Conservation (phyloP, 2,329 filamentous ascomycete species). For the Blastomyces parvus region DNA sequence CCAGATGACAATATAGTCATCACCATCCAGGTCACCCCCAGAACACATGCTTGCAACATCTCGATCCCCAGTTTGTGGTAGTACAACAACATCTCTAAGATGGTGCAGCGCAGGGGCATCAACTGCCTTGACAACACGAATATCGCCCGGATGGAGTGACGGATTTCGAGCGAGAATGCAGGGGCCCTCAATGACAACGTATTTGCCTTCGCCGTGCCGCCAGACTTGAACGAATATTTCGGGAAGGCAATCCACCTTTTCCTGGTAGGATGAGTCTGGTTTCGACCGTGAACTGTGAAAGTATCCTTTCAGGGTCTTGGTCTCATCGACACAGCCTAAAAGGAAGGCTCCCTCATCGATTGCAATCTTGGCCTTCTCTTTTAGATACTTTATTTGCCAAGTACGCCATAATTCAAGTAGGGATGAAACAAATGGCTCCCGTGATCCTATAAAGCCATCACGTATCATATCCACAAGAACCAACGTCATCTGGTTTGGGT, state of each 20-base stretch:
- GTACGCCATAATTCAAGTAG: constrained; percentile 75
- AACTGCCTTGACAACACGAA: constrained; percentile 78
- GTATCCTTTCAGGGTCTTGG: constrained; percentile 62
- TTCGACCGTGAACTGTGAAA: constrained; percentile 39
- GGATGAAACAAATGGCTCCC: constrained; percentile 74
- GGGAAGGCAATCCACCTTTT: constrained; percentile 51
- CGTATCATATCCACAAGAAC: constrained; percentile 64
- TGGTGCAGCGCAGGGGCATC: constrained; percentile 64
- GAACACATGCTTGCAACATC: constrained; percentile 92
- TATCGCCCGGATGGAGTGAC: constrained; percentile 84
- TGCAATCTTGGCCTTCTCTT: constrained; percentile 81
- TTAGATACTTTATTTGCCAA: constrained; percentile 81
- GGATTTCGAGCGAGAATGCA: constrained; percentile 88
- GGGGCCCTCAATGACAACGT: constrained; percentile 60
- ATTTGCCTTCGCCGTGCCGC: constrained; percentile 45
- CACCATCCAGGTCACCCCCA: constrained; percentile 88
- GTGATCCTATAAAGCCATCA: constrained; percentile 63
- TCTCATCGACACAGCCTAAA: constrained; percentile 83
- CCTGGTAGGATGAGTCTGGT: constrained; percentile 25
- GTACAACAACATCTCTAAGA: constrained; percentile 74
- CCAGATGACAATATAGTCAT: constrained; percentile 94
- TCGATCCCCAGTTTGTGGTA: constrained; percentile 71
- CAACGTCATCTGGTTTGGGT: constrained; percentile 74
- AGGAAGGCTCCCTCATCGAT: constrained; percentile 79
- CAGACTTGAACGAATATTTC: constrained; percentile 85